Base-by-base conservation (phyloP, 805 yeast species). In the Allodekkera sacchari region DNA sequence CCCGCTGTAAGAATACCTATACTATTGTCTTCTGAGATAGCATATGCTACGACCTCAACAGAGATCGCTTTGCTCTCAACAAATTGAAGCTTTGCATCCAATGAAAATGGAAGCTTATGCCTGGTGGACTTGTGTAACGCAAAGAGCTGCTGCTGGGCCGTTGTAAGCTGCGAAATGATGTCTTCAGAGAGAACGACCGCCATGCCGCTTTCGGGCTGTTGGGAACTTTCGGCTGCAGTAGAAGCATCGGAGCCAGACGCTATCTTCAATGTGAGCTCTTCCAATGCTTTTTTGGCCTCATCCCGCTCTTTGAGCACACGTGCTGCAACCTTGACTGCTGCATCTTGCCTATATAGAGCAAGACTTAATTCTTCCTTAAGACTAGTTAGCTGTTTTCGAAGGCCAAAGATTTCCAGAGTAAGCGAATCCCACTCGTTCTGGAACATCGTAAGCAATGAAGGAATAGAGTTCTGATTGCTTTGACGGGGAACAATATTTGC, bases 371-470 rank as follows among this genome's bases (percentile, higher is more conserved):
- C 89, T 43, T 81, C 74, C 36, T 80, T 69, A 1, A 87, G 66
- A 16, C 63, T 61, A 31, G 66, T 70, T 23, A 87, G 62, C 43
- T 81, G 85, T 50, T 83, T 81, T 38, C 92, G 66, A 39, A 88
- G 59, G 24, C 76, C 70, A 47, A 84, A 85, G 14, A 81, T 66
- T 48, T 89, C 96, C 31, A 88, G 59, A 18, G 89, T 83, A 27
- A 83, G 52, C 0, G 95, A 73, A 49, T 88, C 96, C 87, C 94
- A 88, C 54, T 87, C 95, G 37, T 78, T 74, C 51, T 88, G 96
- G 39, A 88, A 73, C 2, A 81, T 62, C 3, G 83, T 64, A 31
- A 88, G 61, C 44, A 88, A 55, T 4, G 83, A 64, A 0, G 97
- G 97, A 19, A 88, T 83, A 0, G 94, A 81, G 15, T 77, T 70